Percentiles rank a stretch among this genome's conserved stretches.
Evolutionary conservation across 2,329 filamentous ascomycete species (phyloP).

Genomic region (Lachnellula occidentalis): DNA sequence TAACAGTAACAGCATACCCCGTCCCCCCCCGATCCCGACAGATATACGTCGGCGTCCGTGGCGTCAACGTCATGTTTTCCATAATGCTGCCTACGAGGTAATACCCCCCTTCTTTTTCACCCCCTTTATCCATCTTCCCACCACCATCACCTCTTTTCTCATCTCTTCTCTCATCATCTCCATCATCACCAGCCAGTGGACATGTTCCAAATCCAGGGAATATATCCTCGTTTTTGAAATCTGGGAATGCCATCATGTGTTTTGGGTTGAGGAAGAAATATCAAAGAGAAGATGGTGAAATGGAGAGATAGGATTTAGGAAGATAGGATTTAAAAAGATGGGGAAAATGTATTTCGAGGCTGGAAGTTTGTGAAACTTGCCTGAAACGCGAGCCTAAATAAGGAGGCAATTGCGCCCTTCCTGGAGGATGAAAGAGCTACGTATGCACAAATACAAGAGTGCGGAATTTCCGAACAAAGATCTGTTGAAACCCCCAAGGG

Average conservation of each 20-base stretch:
- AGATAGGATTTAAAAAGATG: neutral
- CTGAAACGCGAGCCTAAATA: neutral
- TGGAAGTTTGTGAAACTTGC: neutral
- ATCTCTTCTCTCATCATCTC: too few relatives aligned
- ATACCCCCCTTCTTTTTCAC: neutral
- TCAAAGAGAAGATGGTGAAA: neutral
- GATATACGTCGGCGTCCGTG: slow-evolving; percentile 25
- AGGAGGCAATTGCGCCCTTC: neutral
- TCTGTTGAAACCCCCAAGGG: neutral
- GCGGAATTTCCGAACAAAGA: neutral
- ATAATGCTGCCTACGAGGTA: slow-evolving; percentile 24
- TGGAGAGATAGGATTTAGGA: neutral
- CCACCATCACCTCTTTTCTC: too few relatives aligned
- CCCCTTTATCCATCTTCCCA: too few relatives aligned
- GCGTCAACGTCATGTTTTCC: slow-evolving; percentile 28
- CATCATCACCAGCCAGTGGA: slow-evolving; percentile 8
- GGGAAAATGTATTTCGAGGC: neutral
- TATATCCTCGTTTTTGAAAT: slow-evolving; percentile 14
- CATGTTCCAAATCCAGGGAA: slow-evolving; percentile 20
- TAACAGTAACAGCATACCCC: slow-evolving; percentile 23
- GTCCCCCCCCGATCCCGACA: slow-evolving; percentile 16
- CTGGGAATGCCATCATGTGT: slow-evolving; percentile 18
- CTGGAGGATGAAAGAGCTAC: too few relatives aligned
- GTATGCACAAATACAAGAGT: too few relatives aligned
- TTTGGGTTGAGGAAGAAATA: neutral